Percentiles rank a stretch among this genome's conserved stretches.
These are phyloP conservation scores for Phialemonium atrogriseum DNA, from an alignment of 2,329 filamentous ascomycete species.

Conservation along the genomic window DNA sequence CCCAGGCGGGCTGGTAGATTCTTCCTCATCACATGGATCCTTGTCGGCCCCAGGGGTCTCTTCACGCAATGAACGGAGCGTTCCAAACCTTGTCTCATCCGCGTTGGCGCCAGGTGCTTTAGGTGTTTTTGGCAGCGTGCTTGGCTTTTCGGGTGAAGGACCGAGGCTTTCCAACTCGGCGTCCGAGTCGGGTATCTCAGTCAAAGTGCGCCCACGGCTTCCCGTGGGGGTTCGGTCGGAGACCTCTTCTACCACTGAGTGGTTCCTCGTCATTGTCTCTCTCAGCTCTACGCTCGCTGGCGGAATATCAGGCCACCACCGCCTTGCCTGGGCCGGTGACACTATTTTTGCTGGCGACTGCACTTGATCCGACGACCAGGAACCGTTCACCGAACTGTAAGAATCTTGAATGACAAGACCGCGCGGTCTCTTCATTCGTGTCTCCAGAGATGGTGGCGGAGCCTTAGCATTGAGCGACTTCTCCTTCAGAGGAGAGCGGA, in stretches of 20 bases:
- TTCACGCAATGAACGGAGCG: no score
- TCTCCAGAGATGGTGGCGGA: constrained; percentile 12
- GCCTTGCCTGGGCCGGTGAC: not conserved
- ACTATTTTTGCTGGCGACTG: constrained; percentile 10
- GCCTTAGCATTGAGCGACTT: constrained; percentile 22
- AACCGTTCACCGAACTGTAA: constrained; percentile 24
- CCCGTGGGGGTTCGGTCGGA: no score
- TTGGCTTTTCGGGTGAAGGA: constrained; percentile 11
- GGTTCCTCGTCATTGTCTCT: constrained; percentile 1
- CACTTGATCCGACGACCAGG: constrained; percentile 7
- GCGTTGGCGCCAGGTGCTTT: not conserved
- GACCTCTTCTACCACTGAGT: no score
- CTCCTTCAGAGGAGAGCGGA: constrained; percentile 29
- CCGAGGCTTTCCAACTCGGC: constrained; percentile 26
- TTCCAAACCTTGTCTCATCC: no score
- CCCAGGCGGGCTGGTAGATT: no score
- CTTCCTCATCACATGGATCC: constrained; percentile 1
- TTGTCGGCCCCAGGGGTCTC: constrained; percentile 4
- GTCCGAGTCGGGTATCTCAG: constrained; percentile 43
- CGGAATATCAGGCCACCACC: constrained; percentile 1
- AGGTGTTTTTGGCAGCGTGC: constrained; percentile 1
- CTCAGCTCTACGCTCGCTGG: constrained; percentile 8
- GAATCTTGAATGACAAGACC: constrained; percentile 37
- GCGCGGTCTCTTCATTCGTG: constrained; percentile 15
- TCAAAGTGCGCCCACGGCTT: no score